Evolutionary conservation across 305 asterid species (phyloP).

Genomic region (Fraxinus angustifolia): DNA sequence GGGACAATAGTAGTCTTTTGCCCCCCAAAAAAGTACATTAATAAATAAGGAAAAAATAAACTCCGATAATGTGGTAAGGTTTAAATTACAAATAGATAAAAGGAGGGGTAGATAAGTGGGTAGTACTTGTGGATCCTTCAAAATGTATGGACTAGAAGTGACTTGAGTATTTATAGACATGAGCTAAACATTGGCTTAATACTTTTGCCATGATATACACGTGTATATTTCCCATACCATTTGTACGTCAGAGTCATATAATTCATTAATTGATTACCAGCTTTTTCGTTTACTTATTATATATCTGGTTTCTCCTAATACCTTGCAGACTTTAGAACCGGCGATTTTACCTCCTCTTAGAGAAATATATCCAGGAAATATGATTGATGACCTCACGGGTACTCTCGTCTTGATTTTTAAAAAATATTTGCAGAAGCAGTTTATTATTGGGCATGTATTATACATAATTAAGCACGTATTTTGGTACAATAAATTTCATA

Average conservation of each 20-base stretch:
- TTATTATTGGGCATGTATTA: neutral
- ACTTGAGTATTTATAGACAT: neutral
- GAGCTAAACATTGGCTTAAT: neutral
- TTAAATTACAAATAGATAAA: neutral
- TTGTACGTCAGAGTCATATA: neutral
- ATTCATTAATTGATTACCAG: neutral
- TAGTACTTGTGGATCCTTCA: neutral
- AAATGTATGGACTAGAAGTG: too few relatives aligned
- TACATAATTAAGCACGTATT: neutral
- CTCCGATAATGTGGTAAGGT: neutral
- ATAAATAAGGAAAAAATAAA: neutral
- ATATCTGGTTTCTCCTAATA: slow-evolving; percentile 18
- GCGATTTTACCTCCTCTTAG: slow-evolving; percentile 79
- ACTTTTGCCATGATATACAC: neutral
- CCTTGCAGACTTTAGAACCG: slow-evolving; percentile 79
- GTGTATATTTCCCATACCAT: neutral
- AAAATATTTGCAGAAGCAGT: slow-evolving; percentile 5
- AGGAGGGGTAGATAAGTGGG: neutral
- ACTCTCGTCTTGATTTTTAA: slow-evolving; percentile 8
- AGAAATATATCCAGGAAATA: slow-evolving; percentile 84
- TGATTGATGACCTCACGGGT: slow-evolving; percentile 81
- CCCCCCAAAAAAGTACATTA: neutral
- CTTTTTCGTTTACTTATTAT: slow-evolving; percentile 6
- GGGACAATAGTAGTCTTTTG: neutral
- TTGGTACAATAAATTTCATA: neutral